These are phyloP conservation scores for Aspergillus jensenii DNA, from an alignment of 2,329 filamentous ascomycete genomes.

Conservation along the genomic window DNA sequence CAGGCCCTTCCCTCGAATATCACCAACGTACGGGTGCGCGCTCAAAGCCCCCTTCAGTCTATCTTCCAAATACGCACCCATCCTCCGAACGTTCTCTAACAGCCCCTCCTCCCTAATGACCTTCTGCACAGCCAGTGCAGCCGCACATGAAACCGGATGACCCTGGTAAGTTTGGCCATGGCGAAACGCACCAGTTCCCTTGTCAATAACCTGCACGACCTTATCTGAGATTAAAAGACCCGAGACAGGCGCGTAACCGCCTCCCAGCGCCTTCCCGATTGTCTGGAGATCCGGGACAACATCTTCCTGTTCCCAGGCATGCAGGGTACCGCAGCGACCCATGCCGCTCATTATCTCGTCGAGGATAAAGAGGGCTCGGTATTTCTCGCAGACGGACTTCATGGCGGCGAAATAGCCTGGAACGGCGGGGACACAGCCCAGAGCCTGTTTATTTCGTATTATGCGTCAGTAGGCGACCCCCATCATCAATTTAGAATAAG, in stretches of 20 bases:
- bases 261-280: constrained; percentile 60
- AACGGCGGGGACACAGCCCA: constrained; percentile 68
- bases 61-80: constrained; percentile 49
- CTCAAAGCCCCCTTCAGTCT: constrained; percentile 47
- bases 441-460: constrained; percentile 44
- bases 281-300: constrained; percentile 61
- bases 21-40: constrained; percentile 52
- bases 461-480: neutral
- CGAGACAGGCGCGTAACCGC: constrained; percentile 57
- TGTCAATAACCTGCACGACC: constrained; percentile 50
- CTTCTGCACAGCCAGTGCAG: constrained; percentile 61
- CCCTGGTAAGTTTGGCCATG: constrained; percentile 64
- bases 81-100: constrained; percentile 56
- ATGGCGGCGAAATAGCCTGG: constrained; percentile 70
- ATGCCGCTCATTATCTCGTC: constrained; percentile 74
- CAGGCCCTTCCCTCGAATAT: constrained; percentile 59
- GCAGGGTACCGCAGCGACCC: constrained; percentile 58
- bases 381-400: constrained; percentile 64
- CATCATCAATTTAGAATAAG: too few species aligned
- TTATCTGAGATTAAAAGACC: constrained; percentile 53
- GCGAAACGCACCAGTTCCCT: constrained; percentile 51
- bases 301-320: constrained; percentile 61
- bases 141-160: constrained; percentile 57
- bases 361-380: constrained; percentile 73
- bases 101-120: constrained; percentile 60